A percentile compares a stretch with the other conserved stretches of the same genome.
Evolutionary conservation across 352 stramenopile genomes (phyloP).

Genomic region (Peronospora belbahrii): DNA sequence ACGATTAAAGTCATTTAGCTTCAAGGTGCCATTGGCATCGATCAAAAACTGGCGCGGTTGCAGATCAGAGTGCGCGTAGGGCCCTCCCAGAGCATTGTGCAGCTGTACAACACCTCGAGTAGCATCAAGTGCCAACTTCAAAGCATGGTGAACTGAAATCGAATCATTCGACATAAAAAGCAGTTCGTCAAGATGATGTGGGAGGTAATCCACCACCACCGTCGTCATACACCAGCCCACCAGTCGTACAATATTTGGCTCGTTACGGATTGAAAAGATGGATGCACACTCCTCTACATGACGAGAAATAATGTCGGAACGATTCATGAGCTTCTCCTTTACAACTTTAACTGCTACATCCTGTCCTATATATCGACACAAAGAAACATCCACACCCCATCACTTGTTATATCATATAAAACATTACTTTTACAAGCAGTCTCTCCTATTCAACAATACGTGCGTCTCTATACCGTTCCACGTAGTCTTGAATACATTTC

Average conservation of each 20-base stretch:
- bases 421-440: too few relatives aligned
- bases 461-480: conserved; percentile 47
- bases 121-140: conserved; percentile 47
- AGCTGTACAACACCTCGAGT: conserved; percentile 55
- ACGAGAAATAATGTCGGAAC: conserved; percentile 40
- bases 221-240: conserved; percentile 73
- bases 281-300: conserved; percentile 65
- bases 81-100: conserved; percentile 50
- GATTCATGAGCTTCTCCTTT: conserved; percentile 36
- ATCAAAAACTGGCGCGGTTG: conserved; percentile 77
- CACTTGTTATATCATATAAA: not conserved
- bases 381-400: not conserved
- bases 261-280: conserved; percentile 62
- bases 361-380: conserved; percentile 27
- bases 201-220: conserved; percentile 69
- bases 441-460: not conserved
- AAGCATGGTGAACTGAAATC: conserved; percentile 36
- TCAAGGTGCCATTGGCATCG: conserved; percentile 39
- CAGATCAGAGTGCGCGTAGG: conserved; percentile 75
- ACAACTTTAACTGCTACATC: conserved; percentile 64
- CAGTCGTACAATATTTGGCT: conserved; percentile 61
- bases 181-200: conserved; percentile 47
- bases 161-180: conserved; percentile 42
- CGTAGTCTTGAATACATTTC: conserved; percentile 55
- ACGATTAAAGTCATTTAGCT: conserved; percentile 81